These are phyloP conservation scores for Bryum argenteum DNA, from an alignment of 225 moss, liverwort and hornwort species.

Conservation along the genomic window DNA sequence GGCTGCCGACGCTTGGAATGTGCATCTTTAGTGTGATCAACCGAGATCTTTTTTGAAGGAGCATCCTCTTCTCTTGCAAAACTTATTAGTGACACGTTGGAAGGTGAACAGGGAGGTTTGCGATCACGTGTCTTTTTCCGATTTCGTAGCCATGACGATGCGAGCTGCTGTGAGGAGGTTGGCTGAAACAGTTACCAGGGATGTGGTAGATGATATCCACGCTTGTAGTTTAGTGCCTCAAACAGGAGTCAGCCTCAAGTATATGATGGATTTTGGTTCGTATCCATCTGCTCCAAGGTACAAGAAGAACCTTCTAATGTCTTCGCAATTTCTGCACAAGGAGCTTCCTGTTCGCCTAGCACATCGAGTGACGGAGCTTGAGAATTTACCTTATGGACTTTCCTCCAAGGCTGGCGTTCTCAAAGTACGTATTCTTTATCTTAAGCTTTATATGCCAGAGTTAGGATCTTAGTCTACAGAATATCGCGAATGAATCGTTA, in stretches of 20 bases:
- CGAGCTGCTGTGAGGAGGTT: slow-evolving; percentile 74
- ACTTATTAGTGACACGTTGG: background rate
- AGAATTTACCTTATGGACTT: slow-evolving; percentile 77
- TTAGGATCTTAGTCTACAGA: background rate
- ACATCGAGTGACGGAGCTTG: slow-evolving; percentile 89
- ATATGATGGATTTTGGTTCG: slow-evolving; percentile 95
- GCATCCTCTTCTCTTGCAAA: slow-evolving; percentile 5
- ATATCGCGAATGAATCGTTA: background rate
- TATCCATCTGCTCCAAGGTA: slow-evolving; percentile 60
- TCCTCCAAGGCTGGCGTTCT: slow-evolving; percentile 81
- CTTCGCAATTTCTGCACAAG: slow-evolving; percentile 90
- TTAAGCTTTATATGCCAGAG: slow-evolving; percentile 3
- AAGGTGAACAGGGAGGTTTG: slow-evolving; percentile 3
- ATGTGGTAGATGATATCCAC: slow-evolving; percentile 79
- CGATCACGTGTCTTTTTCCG: slow-evolving; percentile 4
- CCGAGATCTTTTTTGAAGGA: slow-evolving; percentile 3
- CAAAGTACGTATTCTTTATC: slow-evolving; percentile 54
- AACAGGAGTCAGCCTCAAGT: slow-evolving; percentile 88
- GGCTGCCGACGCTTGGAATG: slow-evolving; percentile 16
- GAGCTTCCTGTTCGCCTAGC: slow-evolving; percentile 88
- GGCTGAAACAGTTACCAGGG: slow-evolving; percentile 76
- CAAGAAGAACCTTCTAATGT: slow-evolving; percentile 67
- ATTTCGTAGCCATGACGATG: slow-evolving; percentile 41
- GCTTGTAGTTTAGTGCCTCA: slow-evolving; percentile 73
- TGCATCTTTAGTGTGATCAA: slow-evolving; percentile 20